These are phyloP conservation scores for Populus tomentosa DNA, from an alignment of 441 rosid genomes.

Conservation along the genomic window DNA sequence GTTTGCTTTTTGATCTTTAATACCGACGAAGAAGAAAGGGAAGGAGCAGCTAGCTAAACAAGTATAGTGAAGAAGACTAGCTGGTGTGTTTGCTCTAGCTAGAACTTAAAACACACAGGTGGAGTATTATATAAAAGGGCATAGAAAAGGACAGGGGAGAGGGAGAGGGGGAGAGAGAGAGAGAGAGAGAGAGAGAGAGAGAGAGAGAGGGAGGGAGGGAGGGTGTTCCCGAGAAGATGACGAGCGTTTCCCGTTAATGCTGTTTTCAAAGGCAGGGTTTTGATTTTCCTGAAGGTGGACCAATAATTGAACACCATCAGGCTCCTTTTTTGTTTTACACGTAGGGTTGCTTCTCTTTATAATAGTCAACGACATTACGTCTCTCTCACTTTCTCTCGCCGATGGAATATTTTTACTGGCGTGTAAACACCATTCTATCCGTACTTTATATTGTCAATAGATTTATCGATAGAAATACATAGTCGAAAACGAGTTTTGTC, in stretches of 20 bases:
- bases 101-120: neutral
- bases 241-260: conserved; percentile 25
- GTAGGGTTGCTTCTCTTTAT: conserved; percentile 26
- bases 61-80: neutral
- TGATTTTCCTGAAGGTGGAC: conserved; percentile 17
- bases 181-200: neutral
- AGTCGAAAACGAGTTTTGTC: no score
- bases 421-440: no score
- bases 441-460: no score
- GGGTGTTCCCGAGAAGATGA: conserved; percentile 38
- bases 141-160: neutral
- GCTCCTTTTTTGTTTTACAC: conserved; percentile 40
- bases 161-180: no score
- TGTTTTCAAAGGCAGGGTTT: conserved; percentile 25
- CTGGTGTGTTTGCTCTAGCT: neutral
- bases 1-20: neutral
- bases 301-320: conserved; percentile 7
- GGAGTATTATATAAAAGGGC: neutral
- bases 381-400: neutral
- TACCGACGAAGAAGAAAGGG: neutral
- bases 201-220: neutral
- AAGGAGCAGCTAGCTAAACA: neutral
- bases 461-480: no score
- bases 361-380: conserved; percentile 2
- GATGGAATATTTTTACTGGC: no score